Conservation (phyloP, 2,329 filamentous ascomycete species). For the Fusarium incarnatum region DNA sequence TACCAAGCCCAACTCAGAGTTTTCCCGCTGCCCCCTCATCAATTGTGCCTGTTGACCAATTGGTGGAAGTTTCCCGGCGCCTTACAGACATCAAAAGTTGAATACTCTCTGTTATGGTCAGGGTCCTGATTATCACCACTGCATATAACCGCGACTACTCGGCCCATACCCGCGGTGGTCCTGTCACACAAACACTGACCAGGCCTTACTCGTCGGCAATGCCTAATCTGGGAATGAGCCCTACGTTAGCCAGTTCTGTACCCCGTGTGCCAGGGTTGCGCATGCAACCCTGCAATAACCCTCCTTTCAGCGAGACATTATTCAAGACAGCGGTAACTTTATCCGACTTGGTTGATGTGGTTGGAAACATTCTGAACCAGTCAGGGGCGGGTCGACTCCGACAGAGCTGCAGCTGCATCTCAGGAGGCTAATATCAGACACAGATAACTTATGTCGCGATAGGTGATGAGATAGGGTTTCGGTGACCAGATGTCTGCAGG, state of each 20-base stretch:
- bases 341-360: conserved; percentile 20
- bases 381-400: not conserved
- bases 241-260: conserved; percentile 22
- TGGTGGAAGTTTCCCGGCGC: conserved; percentile 33
- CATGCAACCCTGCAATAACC: conserved; percentile 29
- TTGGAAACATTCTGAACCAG: conserved; percentile 5
- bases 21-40: not conserved
- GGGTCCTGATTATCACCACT: conserved; percentile 21
- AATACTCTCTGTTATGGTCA: conserved; percentile 18
- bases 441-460: conserved; percentile 1
- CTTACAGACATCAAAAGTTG: conserved; percentile 4
- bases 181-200: conserved; percentile 16
- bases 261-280: conserved; percentile 22
- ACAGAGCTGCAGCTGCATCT: not conserved
- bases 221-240: conserved; percentile 31
- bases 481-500: not conserved
- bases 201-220: conserved; percentile 10
- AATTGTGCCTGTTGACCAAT: conserved; percentile 7
- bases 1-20: not conserved
- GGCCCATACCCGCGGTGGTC: conserved; percentile 23
- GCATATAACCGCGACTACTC: conserved; percentile 23
- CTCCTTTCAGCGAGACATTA: conserved; percentile 26
- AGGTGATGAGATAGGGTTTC: not conserved
- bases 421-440: not conserved
- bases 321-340: conserved; percentile 28